Percentiles rank a stretch among this genome's conserved stretches.
Conservation (phyloP, 2,329 filamentous ascomycete genomes). For the Aureobasidium namibiae region DNA sequence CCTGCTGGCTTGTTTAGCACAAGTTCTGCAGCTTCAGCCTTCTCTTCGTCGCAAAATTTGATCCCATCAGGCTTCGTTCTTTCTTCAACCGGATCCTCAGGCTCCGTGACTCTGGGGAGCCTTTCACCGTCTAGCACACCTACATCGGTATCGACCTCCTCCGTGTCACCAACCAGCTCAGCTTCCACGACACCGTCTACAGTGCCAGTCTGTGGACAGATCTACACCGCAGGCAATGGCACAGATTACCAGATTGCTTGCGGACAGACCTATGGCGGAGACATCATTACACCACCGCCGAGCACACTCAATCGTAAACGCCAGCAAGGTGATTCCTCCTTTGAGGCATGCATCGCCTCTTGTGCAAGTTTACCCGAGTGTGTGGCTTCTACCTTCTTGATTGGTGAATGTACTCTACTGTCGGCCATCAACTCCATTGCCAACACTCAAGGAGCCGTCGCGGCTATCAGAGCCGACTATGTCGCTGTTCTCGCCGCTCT, state of each 20-base stretch:
- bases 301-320: not conserved
- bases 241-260: slow-evolving; percentile 2
- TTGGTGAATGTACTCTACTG: not conserved
- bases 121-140: not conserved
- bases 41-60: not conserved
- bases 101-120: not conserved
- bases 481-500: not conserved
- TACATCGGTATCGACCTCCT: not conserved
- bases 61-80: slow-evolving; percentile 6
- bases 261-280: slow-evolving; percentile 8
- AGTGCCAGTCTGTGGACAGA: slow-evolving; percentile 6
- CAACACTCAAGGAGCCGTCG: slow-evolving; percentile 1
- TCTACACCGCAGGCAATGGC: not conserved
- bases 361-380: not conserved
- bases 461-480: slow-evolving; percentile 8
- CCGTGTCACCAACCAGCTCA: not conserved
- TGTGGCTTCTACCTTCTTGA: not conserved
- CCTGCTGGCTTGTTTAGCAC: not conserved
- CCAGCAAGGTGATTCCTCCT: not conserved
- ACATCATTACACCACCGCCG: not conserved
- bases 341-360: slow-evolving; percentile 3
- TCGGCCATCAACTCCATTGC: not conserved
- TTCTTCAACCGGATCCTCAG: not conserved
- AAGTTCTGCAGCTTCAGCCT: not conserved
- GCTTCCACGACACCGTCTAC: not conserved